Percentiles rank a stretch among this genome's conserved stretches.
These are phyloP conservation scores for Mycena sanguinolenta DNA, from an alignment of 768 basidiomycete species.

Conservation along the genomic window DNA sequence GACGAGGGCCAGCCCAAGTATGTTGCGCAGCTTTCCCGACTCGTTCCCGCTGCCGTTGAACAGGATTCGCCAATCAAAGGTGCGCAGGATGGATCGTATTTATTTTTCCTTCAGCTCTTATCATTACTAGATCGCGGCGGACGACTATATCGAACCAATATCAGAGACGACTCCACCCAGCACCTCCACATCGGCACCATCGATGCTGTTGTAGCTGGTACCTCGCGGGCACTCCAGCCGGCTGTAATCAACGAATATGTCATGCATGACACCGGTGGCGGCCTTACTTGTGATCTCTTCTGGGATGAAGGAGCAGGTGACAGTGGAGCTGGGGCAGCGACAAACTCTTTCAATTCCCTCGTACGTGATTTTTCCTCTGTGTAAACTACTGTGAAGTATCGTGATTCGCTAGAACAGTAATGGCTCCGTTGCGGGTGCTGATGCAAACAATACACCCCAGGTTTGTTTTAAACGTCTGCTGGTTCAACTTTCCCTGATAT, in stretches of 20 bases:
- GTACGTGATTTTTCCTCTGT: no score
- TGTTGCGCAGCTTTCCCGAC: background rate
- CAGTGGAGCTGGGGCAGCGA: no score
- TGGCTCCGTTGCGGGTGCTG: no score
- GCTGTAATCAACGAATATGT: background rate
- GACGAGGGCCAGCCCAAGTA: background rate
- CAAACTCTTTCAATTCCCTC: background rate
- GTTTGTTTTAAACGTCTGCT: no score
- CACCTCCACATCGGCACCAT: background rate
- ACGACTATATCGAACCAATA: background rate
- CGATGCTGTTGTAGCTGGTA: background rate
- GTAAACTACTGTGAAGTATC: no score
- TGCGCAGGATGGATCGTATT: background rate
- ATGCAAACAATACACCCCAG: no score
- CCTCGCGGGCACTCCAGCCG: background rate
- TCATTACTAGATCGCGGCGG: background rate
- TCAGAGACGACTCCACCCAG: background rate
- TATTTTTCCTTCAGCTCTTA: background rate
- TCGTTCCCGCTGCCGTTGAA: background rate
- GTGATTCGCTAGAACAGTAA: no score
- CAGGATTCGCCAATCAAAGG: background rate
- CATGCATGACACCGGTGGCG: background rate
- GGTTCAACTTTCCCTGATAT: no score
- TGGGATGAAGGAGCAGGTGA: background rate
- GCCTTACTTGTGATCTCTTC: background rate